Percentiles rank a stretch among this genome's conserved stretches.
These are phyloP conservation scores for Fusarium concolor DNA, from an alignment of 2,329 filamentous ascomycete genomes.

Conservation along the genomic window DNA sequence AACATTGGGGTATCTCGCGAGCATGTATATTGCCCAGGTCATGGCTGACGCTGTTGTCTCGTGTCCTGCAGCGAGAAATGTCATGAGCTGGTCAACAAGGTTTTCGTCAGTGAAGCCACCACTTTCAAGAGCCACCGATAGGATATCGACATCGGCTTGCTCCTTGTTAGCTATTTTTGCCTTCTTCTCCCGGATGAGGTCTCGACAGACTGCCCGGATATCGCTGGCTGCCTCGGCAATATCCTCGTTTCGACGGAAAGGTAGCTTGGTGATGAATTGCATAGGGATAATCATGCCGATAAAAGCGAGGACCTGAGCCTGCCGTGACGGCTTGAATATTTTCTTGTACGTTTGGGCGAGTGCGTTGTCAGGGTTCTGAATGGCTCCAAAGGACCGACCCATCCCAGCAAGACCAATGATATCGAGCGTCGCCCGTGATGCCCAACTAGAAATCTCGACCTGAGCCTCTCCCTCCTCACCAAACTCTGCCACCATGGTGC, in stretches of 20 bases:
- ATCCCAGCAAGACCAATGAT: conserved; percentile 80
- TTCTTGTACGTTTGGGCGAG: conserved; percentile 68
- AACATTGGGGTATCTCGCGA: conserved; percentile 73
- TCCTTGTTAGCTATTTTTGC: conserved; percentile 60
- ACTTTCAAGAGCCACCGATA: conserved; percentile 82
- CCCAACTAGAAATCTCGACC: conserved; percentile 71
- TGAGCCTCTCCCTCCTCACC: conserved; percentile 53
- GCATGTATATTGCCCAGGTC: conserved; percentile 79
- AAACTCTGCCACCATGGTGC: conserved; percentile 64
- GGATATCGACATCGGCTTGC: conserved; percentile 74
- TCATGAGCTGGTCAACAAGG: conserved; percentile 91
- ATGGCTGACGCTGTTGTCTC: conserved; percentile 82
- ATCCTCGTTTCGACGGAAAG: conserved; percentile 76
- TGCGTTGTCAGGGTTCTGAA: conserved; percentile 68
- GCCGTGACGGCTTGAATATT: conserved; percentile 65
- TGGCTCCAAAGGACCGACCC: conserved; percentile 76
- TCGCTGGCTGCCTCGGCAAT: conserved; percentile 65
- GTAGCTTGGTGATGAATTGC: conserved; percentile 71
- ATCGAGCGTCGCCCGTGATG: conserved; percentile 76
- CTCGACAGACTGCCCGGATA: conserved; percentile 74
- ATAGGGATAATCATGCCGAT: conserved; percentile 71
- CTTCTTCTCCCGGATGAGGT: conserved; percentile 79
- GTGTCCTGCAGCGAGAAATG: conserved; percentile 84
- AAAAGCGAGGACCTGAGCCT: conserved; percentile 67
- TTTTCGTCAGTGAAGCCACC: conserved; percentile 82